Evolutionary conservation across 768 basidiomycete species (phyloP), one percentile per base, ranked within the genome.

Genomic region (Russula lepida): DNA sequence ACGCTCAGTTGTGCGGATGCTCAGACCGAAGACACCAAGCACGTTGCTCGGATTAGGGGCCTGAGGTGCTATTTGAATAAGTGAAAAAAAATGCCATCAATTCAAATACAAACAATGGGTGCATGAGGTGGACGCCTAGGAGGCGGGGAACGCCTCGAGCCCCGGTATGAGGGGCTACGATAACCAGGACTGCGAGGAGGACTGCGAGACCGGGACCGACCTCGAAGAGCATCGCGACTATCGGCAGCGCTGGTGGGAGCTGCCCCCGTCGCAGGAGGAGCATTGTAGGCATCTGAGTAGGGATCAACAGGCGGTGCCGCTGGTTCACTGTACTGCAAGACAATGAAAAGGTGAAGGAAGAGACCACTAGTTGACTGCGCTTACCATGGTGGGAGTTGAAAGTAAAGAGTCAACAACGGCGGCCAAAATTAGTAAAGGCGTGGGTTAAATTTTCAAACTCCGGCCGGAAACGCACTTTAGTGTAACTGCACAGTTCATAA

Each of bases 1-100:
- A 44, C 89, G 83, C 71, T 99, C 95, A 57, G 86, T 82, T 4
- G 95, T 98, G 57, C 95, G 84, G 59, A 99, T 95, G 68, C 92
- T 95, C 44, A 98, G 76, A n/a, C 95, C 95, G 67, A 98, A 99
- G n/a, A 98, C 93, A 60, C 95, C 95, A 63, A 99, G 80, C 33
- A 95, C 93, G 63, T 81, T 86, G 68, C 89, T 87, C 23, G 93
- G 89, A 72, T 86, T 88, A 52, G 92, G 91, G 67, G 88, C 88
- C 89, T 92, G 81, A 64, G 71, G 70, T 7, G 7, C 32, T 11
- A 46, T 66, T 59, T 64, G 80, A 76, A 59, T 72, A 60, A 64
- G 58, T 55, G 66, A 44, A 63, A 59, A 59, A 59, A 60, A 59
- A 54, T 58, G 50, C 27, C 41, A 33, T 58, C 53, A 19, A n/a